Conservation (phyloP, 768 basidiomycete genomes). For the Boletus pseudopeckii region DNA sequence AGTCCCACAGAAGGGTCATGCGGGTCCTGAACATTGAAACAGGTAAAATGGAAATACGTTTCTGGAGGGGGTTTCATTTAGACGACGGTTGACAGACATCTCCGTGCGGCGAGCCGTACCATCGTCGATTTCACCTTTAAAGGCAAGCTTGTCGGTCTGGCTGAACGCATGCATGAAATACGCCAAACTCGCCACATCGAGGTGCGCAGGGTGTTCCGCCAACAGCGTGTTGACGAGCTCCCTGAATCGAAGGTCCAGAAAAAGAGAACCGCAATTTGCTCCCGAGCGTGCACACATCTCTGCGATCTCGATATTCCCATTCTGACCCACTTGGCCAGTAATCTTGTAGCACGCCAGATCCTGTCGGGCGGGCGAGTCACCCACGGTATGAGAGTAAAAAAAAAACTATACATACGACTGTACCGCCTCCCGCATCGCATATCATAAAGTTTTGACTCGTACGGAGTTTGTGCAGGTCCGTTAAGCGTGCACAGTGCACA, state of each 20-base stretch:
- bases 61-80: constrained; percentile 40
- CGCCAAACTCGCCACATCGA: constrained; percentile 76
- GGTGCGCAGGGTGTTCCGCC: constrained; percentile 80
- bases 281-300: constrained; percentile 88
- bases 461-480: constrained; percentile 73
- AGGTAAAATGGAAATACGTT: constrained; percentile 84
- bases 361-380: constrained; percentile 17
- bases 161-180: constrained; percentile 90
- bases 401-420: constrained; percentile 47
- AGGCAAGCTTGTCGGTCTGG: constrained; percentile 83
- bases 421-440: constrained; percentile 89
- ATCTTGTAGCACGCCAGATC: constrained; percentile 67
- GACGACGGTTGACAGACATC: neutral
- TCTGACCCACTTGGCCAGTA: constrained; percentile 72
- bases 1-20: constrained; percentile 78
- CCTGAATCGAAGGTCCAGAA: constrained; percentile 83
- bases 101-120: constrained; percentile 39
- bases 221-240: constrained; percentile 76
- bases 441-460: constrained; percentile 86
- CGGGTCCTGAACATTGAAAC: constrained; percentile 84
- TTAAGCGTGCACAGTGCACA: constrained; percentile 81
- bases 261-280: constrained; percentile 82
- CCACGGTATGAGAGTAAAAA: neutral
- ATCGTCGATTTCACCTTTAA: constrained; percentile 70
- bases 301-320: constrained; percentile 82